phyloP scores from a whole-genome alignment of 345 rosid genomes.

The Acer saccharum region DNA sequence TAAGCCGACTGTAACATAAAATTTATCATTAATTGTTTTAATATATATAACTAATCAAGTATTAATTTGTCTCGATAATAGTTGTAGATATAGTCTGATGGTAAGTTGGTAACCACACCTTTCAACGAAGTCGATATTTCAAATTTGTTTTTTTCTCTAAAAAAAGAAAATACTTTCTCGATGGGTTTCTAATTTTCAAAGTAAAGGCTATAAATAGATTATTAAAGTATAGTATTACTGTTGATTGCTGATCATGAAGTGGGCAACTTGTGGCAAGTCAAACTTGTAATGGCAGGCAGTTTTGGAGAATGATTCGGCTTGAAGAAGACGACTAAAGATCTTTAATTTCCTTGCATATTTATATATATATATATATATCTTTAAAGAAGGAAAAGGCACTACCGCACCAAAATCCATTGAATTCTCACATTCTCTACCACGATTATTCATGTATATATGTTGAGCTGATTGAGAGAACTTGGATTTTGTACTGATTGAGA shows the following conservation, averaged over 20 bases:
- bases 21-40: no score
- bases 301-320: constrained; percentile 27
- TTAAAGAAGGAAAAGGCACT: constrained; percentile 4
- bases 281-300: constrained; percentile 28
- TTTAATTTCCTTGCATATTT: not conserved
- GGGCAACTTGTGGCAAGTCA: constrained; percentile 26
- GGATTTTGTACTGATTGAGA: no score
- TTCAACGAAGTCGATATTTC: no score
- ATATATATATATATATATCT: not conserved
- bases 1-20: no score
- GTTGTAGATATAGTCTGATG: no score
- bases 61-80: not conserved
- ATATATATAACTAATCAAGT: no score
- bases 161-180: no score
- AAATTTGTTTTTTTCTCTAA: no score
- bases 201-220: not conserved
- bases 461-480: not conserved
- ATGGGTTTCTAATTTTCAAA: not conserved
- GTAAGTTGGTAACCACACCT: no score
- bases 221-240: not conserved
- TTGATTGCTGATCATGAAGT: constrained; percentile 16
- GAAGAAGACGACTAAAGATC: constrained; percentile 16
- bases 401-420: not conserved
- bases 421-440: not conserved
- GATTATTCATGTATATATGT: no score